A percentile compares a stretch with the other conserved stretches of the same genome.
Evolutionary conservation across 1,139 yeast species (phyloP).

Genomic region (Hansenula lynferdii): DNA sequence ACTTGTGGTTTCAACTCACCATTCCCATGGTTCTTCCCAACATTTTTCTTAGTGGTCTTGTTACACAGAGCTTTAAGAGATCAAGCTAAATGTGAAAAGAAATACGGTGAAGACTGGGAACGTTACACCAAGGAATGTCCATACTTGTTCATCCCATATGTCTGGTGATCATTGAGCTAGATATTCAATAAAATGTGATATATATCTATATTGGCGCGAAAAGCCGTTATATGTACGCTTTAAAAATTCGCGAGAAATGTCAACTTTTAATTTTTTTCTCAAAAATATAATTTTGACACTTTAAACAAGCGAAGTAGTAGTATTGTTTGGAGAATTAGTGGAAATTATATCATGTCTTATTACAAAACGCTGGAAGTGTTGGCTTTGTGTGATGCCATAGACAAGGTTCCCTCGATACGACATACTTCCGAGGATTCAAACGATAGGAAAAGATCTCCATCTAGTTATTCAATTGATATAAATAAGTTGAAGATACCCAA

Average conservation of each 20-base stretch:
- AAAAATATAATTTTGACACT: too few species aligned
- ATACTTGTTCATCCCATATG: slow-evolving; percentile 84
- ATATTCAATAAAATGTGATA: too few species aligned
- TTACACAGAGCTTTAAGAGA: slow-evolving; percentile 89
- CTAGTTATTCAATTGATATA: not conserved
- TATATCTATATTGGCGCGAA: too few species aligned
- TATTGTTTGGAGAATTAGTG: too few species aligned
- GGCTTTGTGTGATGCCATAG: slow-evolving; percentile 1
- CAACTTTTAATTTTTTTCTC: too few species aligned
- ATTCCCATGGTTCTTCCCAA: slow-evolving; percentile 95
- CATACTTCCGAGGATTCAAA: too few species aligned
- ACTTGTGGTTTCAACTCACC: slow-evolving; percentile 84
- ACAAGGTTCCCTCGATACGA: not conserved
- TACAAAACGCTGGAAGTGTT: not conserved
- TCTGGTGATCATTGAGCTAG: too few species aligned
- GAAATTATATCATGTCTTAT: too few species aligned
- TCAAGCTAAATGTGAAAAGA: slow-evolving; percentile 71
- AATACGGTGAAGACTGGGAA: slow-evolving; percentile 95
- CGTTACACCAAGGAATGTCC: slow-evolving; percentile 86
- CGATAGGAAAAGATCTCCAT: not conserved
- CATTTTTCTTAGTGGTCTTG: slow-evolving; percentile 81
- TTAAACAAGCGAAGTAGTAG: too few species aligned
- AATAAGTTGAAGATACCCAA: not conserved
- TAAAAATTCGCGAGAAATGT: too few species aligned
- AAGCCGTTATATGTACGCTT: too few species aligned